Conservation (phyloP, 176 grass and related monocot genomes). For the Eragrostis curvula region DNA sequence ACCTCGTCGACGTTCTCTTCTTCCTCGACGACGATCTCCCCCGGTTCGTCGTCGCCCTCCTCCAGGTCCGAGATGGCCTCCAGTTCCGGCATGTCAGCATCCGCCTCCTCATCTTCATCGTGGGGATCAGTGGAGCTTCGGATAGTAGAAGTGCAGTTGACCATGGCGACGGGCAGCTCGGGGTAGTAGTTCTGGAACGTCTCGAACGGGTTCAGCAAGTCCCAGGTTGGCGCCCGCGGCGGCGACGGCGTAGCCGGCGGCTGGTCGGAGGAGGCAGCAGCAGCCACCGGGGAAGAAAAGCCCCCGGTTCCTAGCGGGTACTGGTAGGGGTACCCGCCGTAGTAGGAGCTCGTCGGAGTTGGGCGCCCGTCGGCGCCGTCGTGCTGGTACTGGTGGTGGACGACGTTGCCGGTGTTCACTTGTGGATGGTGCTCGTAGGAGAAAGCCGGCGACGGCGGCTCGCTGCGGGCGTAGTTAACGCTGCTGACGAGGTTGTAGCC, state of each 20-base stretch:
- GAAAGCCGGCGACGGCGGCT: slow-evolving; percentile 43
- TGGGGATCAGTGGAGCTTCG: slow-evolving; percentile 18
- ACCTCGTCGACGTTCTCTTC: slow-evolving; percentile 29
- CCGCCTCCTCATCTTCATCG: slow-evolving; percentile 12
- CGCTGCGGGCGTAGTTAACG: slow-evolving; percentile 1
- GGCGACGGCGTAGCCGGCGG: slow-evolving; percentile 45
- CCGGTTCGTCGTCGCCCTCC: slow-evolving; percentile 46
- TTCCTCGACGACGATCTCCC: slow-evolving; percentile 44
- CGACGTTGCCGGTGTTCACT: slow-evolving; percentile 26
- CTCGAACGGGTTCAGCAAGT: slow-evolving; percentile 75
- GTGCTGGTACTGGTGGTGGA: slow-evolving; percentile 30
- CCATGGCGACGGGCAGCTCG: neutral
- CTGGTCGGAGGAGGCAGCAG: slow-evolving; percentile 15
- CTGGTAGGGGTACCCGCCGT: slow-evolving; percentile 36
- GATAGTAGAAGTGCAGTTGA: slow-evolving; percentile 21
- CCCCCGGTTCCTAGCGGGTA: slow-evolving; percentile 20
- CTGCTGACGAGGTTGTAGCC: neutral
- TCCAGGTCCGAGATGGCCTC: slow-evolving; percentile 65
- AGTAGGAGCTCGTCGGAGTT: neutral
- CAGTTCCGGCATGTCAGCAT: slow-evolving; percentile 55
- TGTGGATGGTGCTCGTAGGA: slow-evolving; percentile 42
- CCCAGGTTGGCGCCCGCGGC: slow-evolving; percentile 66
- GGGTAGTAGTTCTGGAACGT: slow-evolving; percentile 55
- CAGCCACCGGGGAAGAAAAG: neutral
- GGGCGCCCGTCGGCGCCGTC: neutral